Conservation (phyloP, 805 yeast species). For the Nakazawaea molendinolei region DNA sequence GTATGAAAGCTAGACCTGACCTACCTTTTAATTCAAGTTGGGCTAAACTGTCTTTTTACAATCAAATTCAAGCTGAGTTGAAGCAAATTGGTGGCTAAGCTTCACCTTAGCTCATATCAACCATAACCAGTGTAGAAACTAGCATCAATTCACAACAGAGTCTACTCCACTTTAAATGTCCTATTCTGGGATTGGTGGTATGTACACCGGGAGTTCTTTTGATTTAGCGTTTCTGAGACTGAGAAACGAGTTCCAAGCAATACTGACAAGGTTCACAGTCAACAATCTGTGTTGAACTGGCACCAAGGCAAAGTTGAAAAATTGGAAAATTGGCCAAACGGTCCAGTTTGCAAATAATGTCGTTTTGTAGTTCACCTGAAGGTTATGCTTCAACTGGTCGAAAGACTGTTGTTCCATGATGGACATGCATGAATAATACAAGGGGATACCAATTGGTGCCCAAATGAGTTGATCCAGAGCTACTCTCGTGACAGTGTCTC, state of each 20-base stretch:
- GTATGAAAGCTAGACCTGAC: too few relatives aligned
- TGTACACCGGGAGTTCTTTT: constrained; percentile 24
- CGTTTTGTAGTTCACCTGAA: constrained; percentile 49
- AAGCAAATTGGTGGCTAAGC: too few relatives aligned
- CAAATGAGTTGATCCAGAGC: constrained; percentile 65
- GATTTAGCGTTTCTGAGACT: constrained; percentile 49
- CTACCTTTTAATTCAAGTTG: too few relatives aligned
- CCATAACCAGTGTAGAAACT: too few relatives aligned
- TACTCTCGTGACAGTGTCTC: constrained; percentile 43
- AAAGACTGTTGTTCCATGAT: constrained; percentile 49
- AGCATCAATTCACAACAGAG: too few relatives aligned
- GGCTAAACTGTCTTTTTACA: too few relatives aligned
- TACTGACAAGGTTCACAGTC: constrained; percentile 62
- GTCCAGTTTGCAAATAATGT: constrained; percentile 73
- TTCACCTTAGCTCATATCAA: too few relatives aligned
- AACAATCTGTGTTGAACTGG: constrained; percentile 68
- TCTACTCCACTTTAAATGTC: too few relatives aligned
- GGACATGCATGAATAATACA: constrained; percentile 65
- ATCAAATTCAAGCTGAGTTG: too few relatives aligned
- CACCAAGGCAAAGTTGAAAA: constrained; percentile 65
- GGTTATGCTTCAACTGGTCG: constrained; percentile 32
- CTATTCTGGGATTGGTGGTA: constrained; percentile 33
- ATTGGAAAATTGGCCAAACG: constrained; percentile 89
- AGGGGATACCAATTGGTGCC: constrained; percentile 74
- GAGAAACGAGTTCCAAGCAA: constrained; percentile 80